phyloP scores from a whole-genome alignment of 331 rosid genomes.

The Quercus lobata region DNA sequence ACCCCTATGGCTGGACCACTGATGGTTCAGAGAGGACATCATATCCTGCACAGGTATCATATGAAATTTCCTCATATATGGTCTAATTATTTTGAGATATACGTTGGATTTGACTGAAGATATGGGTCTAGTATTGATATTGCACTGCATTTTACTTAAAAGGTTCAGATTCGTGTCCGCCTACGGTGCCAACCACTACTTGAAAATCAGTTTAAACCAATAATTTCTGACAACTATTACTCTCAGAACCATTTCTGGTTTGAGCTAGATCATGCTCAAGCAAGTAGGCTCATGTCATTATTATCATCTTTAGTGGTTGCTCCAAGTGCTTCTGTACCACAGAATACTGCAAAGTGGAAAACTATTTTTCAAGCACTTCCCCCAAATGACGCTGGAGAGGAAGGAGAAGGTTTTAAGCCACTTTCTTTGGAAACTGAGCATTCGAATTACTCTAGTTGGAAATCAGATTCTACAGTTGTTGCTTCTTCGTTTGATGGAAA shows the following conservation, averaged over 20 bases:
- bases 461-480: constrained; percentile 18
- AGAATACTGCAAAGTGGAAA: constrained; percentile 21
- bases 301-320: constrained; percentile 44
- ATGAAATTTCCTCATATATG: not conserved
- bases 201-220: constrained; percentile 57
- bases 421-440: constrained; percentile 7
- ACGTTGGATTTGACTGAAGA: not conserved
- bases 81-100: not conserved
- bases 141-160: constrained; percentile 1
- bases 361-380: constrained; percentile 26
- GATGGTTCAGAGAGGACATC: constrained; percentile 58
- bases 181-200: constrained; percentile 58
- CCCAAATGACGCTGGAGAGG: constrained; percentile 20
- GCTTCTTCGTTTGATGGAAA: constrained; percentile 30
- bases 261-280: constrained; percentile 74
- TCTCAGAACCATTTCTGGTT: constrained; percentile 59
- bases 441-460: constrained; percentile 15
- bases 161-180: constrained; percentile 59
- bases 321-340: constrained; percentile 27
- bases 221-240: constrained; percentile 63
- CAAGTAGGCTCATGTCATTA: constrained; percentile 43
- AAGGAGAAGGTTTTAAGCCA: constrained; percentile 24
- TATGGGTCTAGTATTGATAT: constrained; percentile 5
- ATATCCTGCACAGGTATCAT: constrained; percentile 83
- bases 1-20: constrained; percentile 78